Conservation (phyloP, 192 early-diverging fungal genomes). For the Rhizoclosmatium globosum region DNA sequence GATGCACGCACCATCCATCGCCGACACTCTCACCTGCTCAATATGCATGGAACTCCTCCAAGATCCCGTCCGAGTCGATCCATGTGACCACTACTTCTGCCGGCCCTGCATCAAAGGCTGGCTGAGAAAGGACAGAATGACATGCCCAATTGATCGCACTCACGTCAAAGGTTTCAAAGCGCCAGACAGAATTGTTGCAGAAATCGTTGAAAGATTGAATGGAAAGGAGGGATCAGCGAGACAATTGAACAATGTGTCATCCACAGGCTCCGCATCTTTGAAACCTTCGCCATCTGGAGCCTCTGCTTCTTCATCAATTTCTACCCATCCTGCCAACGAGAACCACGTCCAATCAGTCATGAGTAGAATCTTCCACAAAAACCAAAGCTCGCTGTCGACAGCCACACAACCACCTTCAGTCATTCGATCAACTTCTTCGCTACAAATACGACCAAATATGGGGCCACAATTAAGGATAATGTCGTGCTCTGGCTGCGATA, state of each 20-base stretch:
- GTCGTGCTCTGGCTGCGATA: neutral
- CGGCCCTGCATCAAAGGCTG: neutral
- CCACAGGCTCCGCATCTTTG: neutral
- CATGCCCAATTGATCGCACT: constrained; percentile 12
- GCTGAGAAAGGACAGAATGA: neutral
- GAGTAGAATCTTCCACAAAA: neutral
- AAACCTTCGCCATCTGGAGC: neutral
- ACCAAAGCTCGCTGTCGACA: neutral
- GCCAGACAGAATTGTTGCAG: constrained; percentile 1
- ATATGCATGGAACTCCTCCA: constrained; percentile 1
- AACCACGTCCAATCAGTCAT: neutral
- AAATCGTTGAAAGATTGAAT: neutral
- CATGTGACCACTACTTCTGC: constrained; percentile 27
- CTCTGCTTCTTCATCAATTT: neutral
- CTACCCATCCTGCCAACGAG: neutral
- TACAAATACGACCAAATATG: too few relatives aligned
- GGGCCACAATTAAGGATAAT: too few relatives aligned
- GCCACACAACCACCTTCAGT: neutral
- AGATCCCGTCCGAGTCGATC: neutral
- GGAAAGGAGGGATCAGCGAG: neutral
- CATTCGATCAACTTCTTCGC: neutral
- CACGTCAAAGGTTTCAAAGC: neutral
- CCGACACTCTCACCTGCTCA: neutral
- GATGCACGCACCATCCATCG: neutral
- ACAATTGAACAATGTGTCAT: neutral